Percentiles rank a stretch among this genome's conserved stretches.
phyloP scores from a whole-genome alignment of 1,284 basidiomycete species.

The Earliella scabrosa region DNA sequence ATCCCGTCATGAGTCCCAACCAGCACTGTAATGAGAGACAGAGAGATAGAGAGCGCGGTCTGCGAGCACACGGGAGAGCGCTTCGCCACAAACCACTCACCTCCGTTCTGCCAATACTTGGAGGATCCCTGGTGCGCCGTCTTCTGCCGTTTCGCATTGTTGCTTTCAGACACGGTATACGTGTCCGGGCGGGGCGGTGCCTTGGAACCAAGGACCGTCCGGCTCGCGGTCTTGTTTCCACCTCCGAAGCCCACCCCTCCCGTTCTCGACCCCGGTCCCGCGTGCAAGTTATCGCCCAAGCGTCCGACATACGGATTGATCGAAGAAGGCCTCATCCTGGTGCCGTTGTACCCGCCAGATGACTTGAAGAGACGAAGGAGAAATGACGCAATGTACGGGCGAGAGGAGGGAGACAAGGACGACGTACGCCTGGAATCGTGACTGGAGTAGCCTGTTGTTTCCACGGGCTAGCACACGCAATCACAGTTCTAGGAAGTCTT shows the following conservation, averaged over 20 bases:
- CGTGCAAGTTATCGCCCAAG: too few relatives aligned
- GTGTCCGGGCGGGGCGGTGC: not conserved
- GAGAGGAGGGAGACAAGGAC: not conserved
- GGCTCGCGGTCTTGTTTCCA: slow-evolving; percentile 5
- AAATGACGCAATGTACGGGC: not conserved
- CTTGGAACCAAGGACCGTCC: not conserved
- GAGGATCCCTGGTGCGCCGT: too few relatives aligned
- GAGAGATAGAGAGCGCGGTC: too few relatives aligned
- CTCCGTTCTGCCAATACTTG: slow-evolving; percentile 5
- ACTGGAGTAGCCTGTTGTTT: not conserved
- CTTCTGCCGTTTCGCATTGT: slow-evolving; percentile 14
- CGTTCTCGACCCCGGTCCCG: too few relatives aligned
- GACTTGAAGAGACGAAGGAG: not conserved
- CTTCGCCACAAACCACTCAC: slow-evolving; percentile 12
- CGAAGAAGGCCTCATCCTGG: not conserved
- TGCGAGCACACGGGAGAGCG: too few relatives aligned
- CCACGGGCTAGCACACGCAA: not conserved
- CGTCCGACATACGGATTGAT: not conserved
- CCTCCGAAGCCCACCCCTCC: too few relatives aligned
- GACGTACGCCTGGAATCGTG: not conserved
- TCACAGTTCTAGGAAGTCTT: not conserved
- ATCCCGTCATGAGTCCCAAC: too few relatives aligned
- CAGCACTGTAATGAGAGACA: too few relatives aligned
- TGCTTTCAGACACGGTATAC: not conserved
- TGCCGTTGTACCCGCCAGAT: not conserved